A percentile compares a stretch with the other conserved stretches of the same genome.
Conservation (phyloP, 1,284 basidiomycete species). For the Ceratobasidium sp. region DNA sequence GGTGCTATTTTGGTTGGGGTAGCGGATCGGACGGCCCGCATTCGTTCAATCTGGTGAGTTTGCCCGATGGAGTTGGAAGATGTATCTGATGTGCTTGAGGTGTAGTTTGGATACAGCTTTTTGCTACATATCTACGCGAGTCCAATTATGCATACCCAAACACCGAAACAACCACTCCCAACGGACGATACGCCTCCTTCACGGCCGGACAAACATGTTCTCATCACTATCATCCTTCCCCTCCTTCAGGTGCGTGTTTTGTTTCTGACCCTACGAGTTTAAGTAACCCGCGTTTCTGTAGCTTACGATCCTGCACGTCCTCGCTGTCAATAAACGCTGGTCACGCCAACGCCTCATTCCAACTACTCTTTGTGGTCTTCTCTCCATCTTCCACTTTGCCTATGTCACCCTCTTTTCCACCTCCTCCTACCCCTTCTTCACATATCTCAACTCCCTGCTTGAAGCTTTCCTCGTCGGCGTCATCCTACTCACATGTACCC, state of each 20-base stretch:
- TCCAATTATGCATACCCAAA: slow-evolving; percentile 66
- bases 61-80: slow-evolving; percentile 17
- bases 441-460: slow-evolving; percentile 77
- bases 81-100: slow-evolving; percentile 12
- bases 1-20: slow-evolving; percentile 1
- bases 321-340: slow-evolving; percentile 72
- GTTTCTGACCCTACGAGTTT: slow-evolving; percentile 22
- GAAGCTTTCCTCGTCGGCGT: slow-evolving; percentile 71
- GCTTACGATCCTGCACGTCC: slow-evolving; percentile 72
- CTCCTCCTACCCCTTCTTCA: slow-evolving; percentile 73
- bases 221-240: slow-evolving; percentile 76
- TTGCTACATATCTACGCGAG: slow-evolving; percentile 78
- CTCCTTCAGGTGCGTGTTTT: slow-evolving; percentile 68
- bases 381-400: slow-evolving; percentile 76
- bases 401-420: slow-evolving; percentile 67
- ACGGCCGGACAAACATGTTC: slow-evolving; percentile 75
- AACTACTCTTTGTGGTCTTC: slow-evolving; percentile 70
- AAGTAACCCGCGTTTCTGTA: slow-evolving; percentile 52
- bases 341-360: slow-evolving; percentile 74
- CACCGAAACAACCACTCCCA: slow-evolving; percentile 50
- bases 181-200: slow-evolving; percentile 54
- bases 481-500: slow-evolving; percentile 68
- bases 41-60: slow-evolving; percentile 50
- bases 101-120: slow-evolving; percentile 79
- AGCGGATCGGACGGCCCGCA: slow-evolving; percentile 40